A percentile compares a stretch with the other conserved stretches of the same genome.
These are phyloP conservation scores for Mycena vulgaris DNA, from an alignment of 768 basidiomycete species.

Conservation along the genomic window DNA sequence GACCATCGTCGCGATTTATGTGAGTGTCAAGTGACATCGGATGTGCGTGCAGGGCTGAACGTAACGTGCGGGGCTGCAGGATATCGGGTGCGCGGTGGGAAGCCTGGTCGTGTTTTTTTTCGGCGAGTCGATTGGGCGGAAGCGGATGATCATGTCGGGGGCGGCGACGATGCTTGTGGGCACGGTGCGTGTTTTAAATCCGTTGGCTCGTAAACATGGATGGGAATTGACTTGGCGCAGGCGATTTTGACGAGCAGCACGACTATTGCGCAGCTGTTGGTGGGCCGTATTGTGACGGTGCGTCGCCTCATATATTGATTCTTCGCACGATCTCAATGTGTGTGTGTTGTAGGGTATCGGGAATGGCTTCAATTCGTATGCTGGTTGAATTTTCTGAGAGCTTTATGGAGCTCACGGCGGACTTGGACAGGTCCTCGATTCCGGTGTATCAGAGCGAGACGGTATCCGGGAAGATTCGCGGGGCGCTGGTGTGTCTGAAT, in stretches of 20 bases:
- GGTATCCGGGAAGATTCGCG: conserved; percentile 53
- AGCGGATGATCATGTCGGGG: conserved; percentile 57
- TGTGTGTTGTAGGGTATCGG: conserved; percentile 42
- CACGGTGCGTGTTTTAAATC: conserved; percentile 48
- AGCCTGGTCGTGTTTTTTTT: conserved; percentile 56
- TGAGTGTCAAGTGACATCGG: conserved; percentile 30
- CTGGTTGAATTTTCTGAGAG: background rate
- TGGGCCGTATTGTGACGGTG: conserved; percentile 56
- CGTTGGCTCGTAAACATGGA: background rate
- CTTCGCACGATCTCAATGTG: background rate
- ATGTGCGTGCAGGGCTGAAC: background rate
- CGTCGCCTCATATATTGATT: conserved; percentile 35
- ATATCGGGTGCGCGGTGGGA: conserved; percentile 57
- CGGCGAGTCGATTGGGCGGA: conserved; percentile 55
- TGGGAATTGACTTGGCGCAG: conserved; percentile 29
- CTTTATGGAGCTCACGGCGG: background rate
- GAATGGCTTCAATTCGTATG: conserved; percentile 56
- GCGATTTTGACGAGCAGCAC: conserved; percentile 58
- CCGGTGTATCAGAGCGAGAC: conserved; percentile 60
- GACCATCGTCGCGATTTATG: conserved; percentile 58
- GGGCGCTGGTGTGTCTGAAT: conserved; percentile 54
- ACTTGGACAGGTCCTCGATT: conserved; percentile 47
- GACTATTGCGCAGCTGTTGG: conserved; percentile 55
- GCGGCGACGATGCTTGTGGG: conserved; percentile 56
- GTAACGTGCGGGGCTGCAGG: conserved; percentile 40